These are phyloP conservation scores for Pseudogymnoascus sp. DNA, from an alignment of 2,329 filamentous ascomycete genomes.

Conservation along the genomic window DNA sequence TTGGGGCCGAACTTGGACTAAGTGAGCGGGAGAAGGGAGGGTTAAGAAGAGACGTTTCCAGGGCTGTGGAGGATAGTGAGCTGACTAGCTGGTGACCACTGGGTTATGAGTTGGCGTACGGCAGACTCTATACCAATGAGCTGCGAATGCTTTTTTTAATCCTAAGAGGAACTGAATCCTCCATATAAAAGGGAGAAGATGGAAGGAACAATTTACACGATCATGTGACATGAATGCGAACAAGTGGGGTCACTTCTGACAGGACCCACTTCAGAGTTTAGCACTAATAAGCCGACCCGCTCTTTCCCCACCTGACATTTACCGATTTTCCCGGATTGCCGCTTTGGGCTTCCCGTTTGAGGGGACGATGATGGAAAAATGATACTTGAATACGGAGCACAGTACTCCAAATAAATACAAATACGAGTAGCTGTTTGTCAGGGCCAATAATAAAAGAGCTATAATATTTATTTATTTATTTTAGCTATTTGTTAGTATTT, in stretches of 20 bases:
- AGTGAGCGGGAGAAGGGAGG: not conserved
- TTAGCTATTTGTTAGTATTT: not conserved
- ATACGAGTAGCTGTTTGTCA: not conserved
- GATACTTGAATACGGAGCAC: not conserved
- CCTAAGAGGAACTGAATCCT: too few species aligned
- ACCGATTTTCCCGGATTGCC: not conserved
- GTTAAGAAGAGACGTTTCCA: too few species aligned
- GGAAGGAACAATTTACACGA: not conserved
- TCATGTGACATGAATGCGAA: not conserved
- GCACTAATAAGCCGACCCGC: not conserved
- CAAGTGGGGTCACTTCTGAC: not conserved
- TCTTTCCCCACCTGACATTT: not conserved
- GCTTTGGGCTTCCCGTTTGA: not conserved
- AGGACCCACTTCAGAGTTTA: not conserved
- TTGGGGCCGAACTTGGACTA: conserved; percentile 22
- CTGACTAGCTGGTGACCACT: too few species aligned
- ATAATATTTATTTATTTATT: not conserved
- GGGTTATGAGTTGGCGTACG: too few species aligned
- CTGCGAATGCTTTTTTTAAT: too few species aligned
- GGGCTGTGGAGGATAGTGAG: too few species aligned
- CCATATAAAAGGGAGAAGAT: not conserved
- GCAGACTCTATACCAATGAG: too few species aligned
- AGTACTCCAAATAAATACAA: not conserved
- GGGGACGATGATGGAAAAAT: not conserved
- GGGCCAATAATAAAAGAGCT: not conserved